phyloP scores from a whole-genome alignment of 257 asterid species.

The Echium plantagineum region DNA sequence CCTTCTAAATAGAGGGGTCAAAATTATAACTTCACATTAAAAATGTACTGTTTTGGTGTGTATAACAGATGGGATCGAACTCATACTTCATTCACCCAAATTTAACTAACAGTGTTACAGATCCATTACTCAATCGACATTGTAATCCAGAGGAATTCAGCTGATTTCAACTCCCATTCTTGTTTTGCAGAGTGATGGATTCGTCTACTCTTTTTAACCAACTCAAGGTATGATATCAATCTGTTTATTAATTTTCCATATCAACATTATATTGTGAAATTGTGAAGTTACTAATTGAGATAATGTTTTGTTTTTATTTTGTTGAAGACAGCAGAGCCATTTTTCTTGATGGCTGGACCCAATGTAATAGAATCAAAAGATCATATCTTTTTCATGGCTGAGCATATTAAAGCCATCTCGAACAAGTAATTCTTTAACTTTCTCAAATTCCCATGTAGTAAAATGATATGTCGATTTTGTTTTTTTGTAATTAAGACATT shows the following conservation, averaged over 20 bases:
- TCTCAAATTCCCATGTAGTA: too few species aligned
- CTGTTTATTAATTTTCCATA: neutral
- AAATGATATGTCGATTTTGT: neutral
- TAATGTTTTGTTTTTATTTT: neutral
- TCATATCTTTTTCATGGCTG: constrained; percentile 71
- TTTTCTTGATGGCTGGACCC: constrained; percentile 83
- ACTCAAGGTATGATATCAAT: constrained; percentile 46
- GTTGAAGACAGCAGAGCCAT: constrained; percentile 64
- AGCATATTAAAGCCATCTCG: constrained; percentile 46
- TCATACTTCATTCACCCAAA: too few species aligned
- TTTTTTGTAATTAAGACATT: neutral
- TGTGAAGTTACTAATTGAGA: neutral
- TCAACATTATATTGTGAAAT: neutral
- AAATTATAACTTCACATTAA: too few species aligned
- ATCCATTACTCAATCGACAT: neutral
- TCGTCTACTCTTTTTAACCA: constrained; percentile 55
- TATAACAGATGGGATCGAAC: too few species aligned
- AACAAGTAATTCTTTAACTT: constrained; percentile 25
- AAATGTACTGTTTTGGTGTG: too few species aligned
- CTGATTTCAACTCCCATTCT: too few species aligned
- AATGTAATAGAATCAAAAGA: constrained; percentile 92
- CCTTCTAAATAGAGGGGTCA: too few species aligned
- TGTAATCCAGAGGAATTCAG: too few species aligned
- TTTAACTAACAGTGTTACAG: too few species aligned
- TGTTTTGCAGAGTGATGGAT: constrained; percentile 25